phyloP scores from a whole-genome alignment of 2,329 filamentous ascomycete species.

The Cryphonectria parasitica region DNA sequence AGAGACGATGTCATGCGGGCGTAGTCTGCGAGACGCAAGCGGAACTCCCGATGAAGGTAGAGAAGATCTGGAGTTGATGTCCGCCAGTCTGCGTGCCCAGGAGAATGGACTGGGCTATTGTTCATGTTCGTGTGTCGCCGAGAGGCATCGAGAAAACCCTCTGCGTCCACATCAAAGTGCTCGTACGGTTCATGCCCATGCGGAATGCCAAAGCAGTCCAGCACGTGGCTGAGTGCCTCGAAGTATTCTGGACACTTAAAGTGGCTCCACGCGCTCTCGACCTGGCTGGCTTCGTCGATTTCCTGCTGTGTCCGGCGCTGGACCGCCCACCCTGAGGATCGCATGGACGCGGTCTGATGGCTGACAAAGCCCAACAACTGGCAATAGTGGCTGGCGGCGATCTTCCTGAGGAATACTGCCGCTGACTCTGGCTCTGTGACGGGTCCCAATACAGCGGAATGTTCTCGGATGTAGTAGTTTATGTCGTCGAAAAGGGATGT shows the following conservation, averaged over 20 bases:
- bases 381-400: constrained; percentile 23
- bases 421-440: neutral
- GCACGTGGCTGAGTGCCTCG: constrained; percentile 14
- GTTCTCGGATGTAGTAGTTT: constrained; percentile 10
- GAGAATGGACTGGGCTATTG: neutral
- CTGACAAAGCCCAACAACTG: constrained; percentile 23
- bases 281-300: constrained; percentile 21
- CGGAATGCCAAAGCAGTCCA: constrained; percentile 17
- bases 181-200: constrained; percentile 18
- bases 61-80: constrained; percentile 14
- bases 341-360: constrained; percentile 24
- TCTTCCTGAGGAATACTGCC: constrained; percentile 13
- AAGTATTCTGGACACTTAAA: constrained; percentile 27
- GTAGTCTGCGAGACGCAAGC: constrained; percentile 21
- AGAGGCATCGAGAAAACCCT: neutral
- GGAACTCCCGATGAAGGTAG: constrained; percentile 21
- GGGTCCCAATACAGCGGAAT: neutral
- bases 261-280: constrained; percentile 24
- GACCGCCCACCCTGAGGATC: constrained; percentile 21
- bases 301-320: constrained; percentile 17
- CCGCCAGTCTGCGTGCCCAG: constrained; percentile 9
- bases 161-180: neutral
- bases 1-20: constrained; percentile 28
- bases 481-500: constrained; percentile 13
- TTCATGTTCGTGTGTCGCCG: neutral